Percentiles rank a stretch among this genome's conserved stretches.
These are phyloP conservation scores for Hordeum pubiflorum DNA, from an alignment of 202 grass and related monocot species.

Conservation along the genomic window DNA sequence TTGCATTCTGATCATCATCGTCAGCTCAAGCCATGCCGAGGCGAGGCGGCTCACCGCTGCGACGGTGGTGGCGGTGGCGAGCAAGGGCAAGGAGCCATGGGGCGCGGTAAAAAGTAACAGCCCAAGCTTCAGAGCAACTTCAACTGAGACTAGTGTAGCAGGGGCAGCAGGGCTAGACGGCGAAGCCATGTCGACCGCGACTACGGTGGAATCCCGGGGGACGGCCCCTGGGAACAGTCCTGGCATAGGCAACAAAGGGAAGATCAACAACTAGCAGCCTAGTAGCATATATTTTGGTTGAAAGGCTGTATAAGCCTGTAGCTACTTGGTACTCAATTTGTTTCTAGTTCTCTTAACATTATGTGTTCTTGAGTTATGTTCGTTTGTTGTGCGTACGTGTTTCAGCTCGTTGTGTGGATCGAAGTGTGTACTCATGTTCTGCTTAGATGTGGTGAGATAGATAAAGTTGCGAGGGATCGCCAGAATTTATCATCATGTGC, in stretches of 20 bases:
- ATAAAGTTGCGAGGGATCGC: slow-evolving; percentile 27
- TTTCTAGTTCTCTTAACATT: slow-evolving; percentile 13
- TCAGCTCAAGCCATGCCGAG: slow-evolving; percentile 34
- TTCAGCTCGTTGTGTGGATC: background rate
- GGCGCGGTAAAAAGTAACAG: background rate
- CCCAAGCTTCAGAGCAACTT: background rate
- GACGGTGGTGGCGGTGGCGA: background rate
- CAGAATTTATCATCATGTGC: too few relatives aligned
- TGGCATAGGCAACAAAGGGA: slow-evolving; percentile 41
- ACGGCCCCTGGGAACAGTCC: slow-evolving; percentile 43
- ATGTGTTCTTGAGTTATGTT: background rate
- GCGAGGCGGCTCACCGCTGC: slow-evolving; percentile 16
- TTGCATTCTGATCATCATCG: slow-evolving; percentile 34
- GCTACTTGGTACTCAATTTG: background rate
- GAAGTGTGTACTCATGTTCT: slow-evolving; percentile 6
- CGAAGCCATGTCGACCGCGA: slow-evolving; percentile 21
- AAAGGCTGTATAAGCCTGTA: background rate
- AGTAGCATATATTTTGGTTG: background rate
- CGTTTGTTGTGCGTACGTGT: background rate
- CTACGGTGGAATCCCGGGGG: slow-evolving; percentile 22
- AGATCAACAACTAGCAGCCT: slow-evolving; percentile 26
- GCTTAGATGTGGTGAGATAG: background rate
- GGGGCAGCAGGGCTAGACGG: background rate
- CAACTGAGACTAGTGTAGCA: too few relatives aligned
- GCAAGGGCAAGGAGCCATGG: background rate